A percentile compares a stretch with the other conserved stretches of the same genome.
phyloP scores from a whole-genome alignment of 495 filamentous ascomycete genomes.

The Peziza echinospora region DNA sequence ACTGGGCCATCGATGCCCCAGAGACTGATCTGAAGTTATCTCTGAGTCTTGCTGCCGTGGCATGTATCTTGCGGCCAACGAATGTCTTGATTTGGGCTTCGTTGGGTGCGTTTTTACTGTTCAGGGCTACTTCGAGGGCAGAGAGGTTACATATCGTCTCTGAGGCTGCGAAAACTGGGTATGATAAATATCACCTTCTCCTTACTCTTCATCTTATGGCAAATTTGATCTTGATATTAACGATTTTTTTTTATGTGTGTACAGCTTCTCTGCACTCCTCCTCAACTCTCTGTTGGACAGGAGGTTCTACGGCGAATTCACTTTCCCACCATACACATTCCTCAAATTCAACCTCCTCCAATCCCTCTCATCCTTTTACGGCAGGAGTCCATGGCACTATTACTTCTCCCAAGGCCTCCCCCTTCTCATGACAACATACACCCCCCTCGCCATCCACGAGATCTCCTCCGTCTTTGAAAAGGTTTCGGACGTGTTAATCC shows the following conservation, averaged over 20 bases:
- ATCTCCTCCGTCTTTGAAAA: slow-evolving; percentile 28
- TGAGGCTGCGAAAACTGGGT: slow-evolving; percentile 15
- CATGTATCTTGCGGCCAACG: slow-evolving; percentile 75
- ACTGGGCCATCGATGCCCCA: background rate
- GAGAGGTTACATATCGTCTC: slow-evolving; percentile 4
- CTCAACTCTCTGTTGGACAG: slow-evolving; percentile 39
- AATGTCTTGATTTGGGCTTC: slow-evolving; percentile 70
- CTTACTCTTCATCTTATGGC: background rate
- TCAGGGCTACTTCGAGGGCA: slow-evolving; percentile 18
- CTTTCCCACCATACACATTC: slow-evolving; percentile 74
- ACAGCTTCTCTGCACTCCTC: slow-evolving; percentile 12
- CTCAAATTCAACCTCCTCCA: slow-evolving; percentile 82
- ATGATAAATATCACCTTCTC: too few relatives aligned
- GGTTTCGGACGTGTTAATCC: background rate
- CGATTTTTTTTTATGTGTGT: too few relatives aligned
- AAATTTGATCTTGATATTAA: background rate
- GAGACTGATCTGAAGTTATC: slow-evolving; percentile 23
- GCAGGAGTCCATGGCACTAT: slow-evolving; percentile 78
- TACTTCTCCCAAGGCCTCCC: slow-evolving; percentile 80
- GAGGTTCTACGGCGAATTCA: slow-evolving; percentile 68
- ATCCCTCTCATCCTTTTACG: slow-evolving; percentile 76
- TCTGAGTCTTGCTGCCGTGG: slow-evolving; percentile 54
- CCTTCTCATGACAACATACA: slow-evolving; percentile 59
- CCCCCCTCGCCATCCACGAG: slow-evolving; percentile 52
- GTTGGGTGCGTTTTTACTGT: slow-evolving; percentile 28